Evolutionary conservation across 441 rosid genomes (phyloP).

Genomic region (Dalechampia spathulata): DNA sequence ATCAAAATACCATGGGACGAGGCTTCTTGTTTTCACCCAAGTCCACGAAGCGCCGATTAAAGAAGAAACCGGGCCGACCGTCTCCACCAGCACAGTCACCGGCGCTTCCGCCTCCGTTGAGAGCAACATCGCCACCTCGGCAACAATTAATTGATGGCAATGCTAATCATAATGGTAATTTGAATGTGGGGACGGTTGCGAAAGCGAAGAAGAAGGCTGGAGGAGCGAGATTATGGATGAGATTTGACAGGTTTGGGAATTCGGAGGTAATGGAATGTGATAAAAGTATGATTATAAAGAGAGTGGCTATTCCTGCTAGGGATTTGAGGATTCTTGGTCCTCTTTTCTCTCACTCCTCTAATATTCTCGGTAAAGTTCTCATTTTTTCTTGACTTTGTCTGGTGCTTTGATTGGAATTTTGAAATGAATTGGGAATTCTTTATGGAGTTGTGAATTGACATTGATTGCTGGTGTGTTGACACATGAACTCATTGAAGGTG

Average conservation of each 20-base stretch:
- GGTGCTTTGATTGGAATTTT: too few species aligned
- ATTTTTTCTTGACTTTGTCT: neutral
- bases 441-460: too few species aligned
- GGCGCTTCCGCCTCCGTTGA: constrained; percentile 30
- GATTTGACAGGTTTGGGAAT: constrained; percentile 66
- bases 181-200: constrained; percentile 10
- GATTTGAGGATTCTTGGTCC: constrained; percentile 95
- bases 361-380: constrained; percentile 59
- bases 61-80: constrained; percentile 29
- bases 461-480: too few species aligned
- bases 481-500: too few species aligned
- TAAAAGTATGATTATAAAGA: constrained; percentile 66
- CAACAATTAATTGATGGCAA: constrained; percentile 7
- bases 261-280: constrained; percentile 85
- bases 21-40: constrained; percentile 37
- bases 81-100: constrained; percentile 20
- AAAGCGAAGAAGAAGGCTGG: constrained; percentile 63
- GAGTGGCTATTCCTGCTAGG: constrained; percentile 78
- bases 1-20: too few species aligned
- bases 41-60: constrained; percentile 41
- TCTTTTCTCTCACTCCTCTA: constrained; percentile 81
- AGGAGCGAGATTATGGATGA: constrained; percentile 85
- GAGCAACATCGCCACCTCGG: constrained; percentile 13
- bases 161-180: constrained; percentile 7
- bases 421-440: too few species aligned